phyloP scores from a whole-genome alignment of 2,329 filamentous ascomycete species.

The Myrmaecium sp. region DNA sequence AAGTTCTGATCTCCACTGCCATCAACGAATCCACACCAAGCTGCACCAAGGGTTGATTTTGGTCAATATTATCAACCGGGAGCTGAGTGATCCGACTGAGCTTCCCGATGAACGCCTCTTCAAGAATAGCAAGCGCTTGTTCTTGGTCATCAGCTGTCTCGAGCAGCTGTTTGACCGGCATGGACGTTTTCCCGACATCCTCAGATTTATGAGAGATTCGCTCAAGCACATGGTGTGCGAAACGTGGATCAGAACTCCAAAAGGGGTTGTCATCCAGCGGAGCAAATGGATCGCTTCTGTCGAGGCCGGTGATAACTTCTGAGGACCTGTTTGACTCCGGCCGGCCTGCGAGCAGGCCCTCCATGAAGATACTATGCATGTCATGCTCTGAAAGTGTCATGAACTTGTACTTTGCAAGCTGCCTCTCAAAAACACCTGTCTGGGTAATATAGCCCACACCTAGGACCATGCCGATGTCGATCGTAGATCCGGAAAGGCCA shows the following conservation, averaged over 20 bases:
- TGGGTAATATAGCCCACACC: constrained; percentile 22
- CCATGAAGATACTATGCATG: constrained; percentile 7
- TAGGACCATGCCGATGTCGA: constrained; percentile 36
- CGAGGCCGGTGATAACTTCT: constrained; percentile 2
- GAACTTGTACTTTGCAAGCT: neutral
- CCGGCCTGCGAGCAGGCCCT: constrained; percentile 4
- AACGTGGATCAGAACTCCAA: no score
- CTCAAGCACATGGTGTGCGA: no score
- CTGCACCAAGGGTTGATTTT: constrained; percentile 17
- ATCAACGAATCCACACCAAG: constrained; percentile 22
- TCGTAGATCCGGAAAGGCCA: constrained; percentile 24
- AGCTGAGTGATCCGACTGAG: constrained; percentile 1
- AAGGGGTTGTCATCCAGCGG: no score
- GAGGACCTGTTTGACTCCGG: constrained; percentile 1
- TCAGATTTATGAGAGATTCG: no score
- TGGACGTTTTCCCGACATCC: no score
- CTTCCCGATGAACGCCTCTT: constrained; percentile 1
- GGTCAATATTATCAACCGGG: no score
- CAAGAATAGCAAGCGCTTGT: neutral
- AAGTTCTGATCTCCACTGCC: constrained; percentile 26
- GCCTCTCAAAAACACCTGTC: no score
- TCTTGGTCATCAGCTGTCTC: neutral
- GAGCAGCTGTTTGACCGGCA: no score
- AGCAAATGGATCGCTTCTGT: no score
- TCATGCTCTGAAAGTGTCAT: constrained; percentile 6